These are phyloP conservation scores for Linaria vulgaris DNA, from an alignment of 257 asterid genomes.

Conservation along the genomic window DNA sequence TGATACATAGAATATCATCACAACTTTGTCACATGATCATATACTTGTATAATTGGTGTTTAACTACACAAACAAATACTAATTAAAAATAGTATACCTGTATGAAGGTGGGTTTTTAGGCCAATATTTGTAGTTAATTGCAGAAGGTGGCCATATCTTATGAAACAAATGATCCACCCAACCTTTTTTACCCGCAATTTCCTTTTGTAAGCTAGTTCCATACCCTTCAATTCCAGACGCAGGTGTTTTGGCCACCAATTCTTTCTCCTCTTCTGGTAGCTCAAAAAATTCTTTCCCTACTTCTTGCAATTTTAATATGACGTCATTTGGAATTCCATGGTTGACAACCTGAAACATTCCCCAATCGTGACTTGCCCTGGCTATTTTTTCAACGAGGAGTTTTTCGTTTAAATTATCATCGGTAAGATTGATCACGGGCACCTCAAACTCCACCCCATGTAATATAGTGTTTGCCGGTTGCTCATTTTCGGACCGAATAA, in stretches of 20 bases:
- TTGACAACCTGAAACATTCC: slow-evolving; percentile 66
- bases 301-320: slow-evolving; percentile 38
- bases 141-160: slow-evolving; percentile 66
- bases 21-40: neutral
- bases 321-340: slow-evolving; percentile 50
- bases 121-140: slow-evolving; percentile 55
- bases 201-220: slow-evolving; percentile 60
- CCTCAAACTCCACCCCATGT: slow-evolving; percentile 44
- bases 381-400: slow-evolving; percentile 21
- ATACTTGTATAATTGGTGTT: too few relatives aligned
- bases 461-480: slow-evolving; percentile 56
- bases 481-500: slow-evolving; percentile 44
- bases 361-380: slow-evolving; percentile 53
- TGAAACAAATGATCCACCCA: slow-evolving; percentile 96
- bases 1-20: too few relatives aligned
- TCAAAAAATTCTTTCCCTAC: slow-evolving; percentile 59
- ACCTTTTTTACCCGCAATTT: slow-evolving; percentile 61
- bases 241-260: slow-evolving; percentile 42
- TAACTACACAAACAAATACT: neutral
- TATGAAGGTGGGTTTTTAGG: slow-evolving; percentile 69
- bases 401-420: slow-evolving; percentile 22
- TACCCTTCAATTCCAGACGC: slow-evolving; percentile 63
- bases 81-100: slow-evolving; percentile 36
- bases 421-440: slow-evolving; percentile 52
- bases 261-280: slow-evolving; percentile 48